These are phyloP conservation scores for Cicer arietinum DNA, from an alignment of 306 rosid species.

Conservation along the genomic window DNA sequence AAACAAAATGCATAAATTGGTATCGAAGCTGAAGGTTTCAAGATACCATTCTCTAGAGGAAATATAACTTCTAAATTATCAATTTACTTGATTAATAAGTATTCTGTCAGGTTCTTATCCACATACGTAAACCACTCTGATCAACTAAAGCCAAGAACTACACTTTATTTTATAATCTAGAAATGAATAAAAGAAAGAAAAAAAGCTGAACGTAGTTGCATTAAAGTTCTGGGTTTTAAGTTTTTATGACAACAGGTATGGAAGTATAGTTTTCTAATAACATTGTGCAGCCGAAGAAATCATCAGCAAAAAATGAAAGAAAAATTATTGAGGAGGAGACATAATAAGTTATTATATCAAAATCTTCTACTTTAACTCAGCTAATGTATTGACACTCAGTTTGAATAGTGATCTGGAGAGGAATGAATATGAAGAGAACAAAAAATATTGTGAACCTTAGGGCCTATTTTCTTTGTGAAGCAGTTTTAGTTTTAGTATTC, in stretches of 20 bases:
- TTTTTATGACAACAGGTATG: background rate
- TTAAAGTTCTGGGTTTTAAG: background rate
- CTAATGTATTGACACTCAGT: background rate
- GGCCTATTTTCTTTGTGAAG: too few species aligned
- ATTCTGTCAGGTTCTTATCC: background rate
- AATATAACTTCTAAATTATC: conserved; percentile 2
- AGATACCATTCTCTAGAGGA: conserved; percentile 4
- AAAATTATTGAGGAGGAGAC: background rate
- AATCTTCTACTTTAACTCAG: background rate
- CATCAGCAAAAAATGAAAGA: background rate
- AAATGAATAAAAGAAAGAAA: background rate
- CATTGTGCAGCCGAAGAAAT: background rate
- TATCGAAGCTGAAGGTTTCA: conserved; percentile 16
- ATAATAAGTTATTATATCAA: background rate
- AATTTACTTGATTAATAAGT: conserved; percentile 21
- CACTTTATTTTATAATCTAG: background rate
- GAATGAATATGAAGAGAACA: background rate
- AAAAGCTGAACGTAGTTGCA: background rate
- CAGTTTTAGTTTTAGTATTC: too few species aligned
- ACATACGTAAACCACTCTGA: background rate
- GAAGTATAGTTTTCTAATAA: conserved; percentile 10
- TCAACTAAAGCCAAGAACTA: conserved; percentile 14
- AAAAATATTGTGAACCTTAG: background rate
- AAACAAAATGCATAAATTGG: conserved; percentile 35
- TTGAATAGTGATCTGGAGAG: background rate